These are phyloP conservation scores for Priceomyces melissophilus DNA, from an alignment of 805 yeast species.

Conservation along the genomic window DNA sequence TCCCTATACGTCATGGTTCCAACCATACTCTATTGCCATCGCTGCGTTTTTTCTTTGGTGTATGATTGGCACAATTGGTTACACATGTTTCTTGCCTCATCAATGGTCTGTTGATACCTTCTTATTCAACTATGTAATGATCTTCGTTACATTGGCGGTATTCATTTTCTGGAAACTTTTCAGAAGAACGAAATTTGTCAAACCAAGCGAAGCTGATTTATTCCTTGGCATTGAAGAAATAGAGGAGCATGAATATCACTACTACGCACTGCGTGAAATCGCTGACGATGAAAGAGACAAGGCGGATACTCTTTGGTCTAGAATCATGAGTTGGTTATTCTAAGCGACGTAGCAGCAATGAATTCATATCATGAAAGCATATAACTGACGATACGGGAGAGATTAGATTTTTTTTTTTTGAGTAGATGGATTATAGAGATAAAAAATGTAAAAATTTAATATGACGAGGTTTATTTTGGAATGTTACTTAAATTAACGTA, in stretches of 20 bases:
- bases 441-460: too few species aligned
- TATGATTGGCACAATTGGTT: conserved; percentile 63
- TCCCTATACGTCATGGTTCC: conserved; percentile 42
- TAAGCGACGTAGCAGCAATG: conserved; percentile 5
- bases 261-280: conserved; percentile 33
- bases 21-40: conserved; percentile 35
- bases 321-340: conserved; percentile 18
- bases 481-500: too few species aligned
- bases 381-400: too few species aligned
- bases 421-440: too few species aligned
- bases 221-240: conserved; percentile 43
- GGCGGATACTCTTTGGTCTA: conserved; percentile 8
- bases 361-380: too few species aligned
- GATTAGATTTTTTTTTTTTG: too few species aligned
- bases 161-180: conserved; percentile 33
- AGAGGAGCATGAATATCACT: conserved; percentile 47
- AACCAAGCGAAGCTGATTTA: conserved; percentile 46
- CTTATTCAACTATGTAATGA: conserved; percentile 68
- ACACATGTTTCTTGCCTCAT: conserved; percentile 65
- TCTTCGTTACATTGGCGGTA: conserved; percentile 44
- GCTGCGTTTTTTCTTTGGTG: conserved; percentile 30
- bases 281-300: conserved; percentile 11
- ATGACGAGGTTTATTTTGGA: too few species aligned
- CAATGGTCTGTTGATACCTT: conserved; percentile 60
- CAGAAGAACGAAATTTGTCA: conserved; percentile 35